Evolutionary conservation across 2,329 filamentous ascomycete species (phyloP).

Genomic region (Beauveria varroae): DNA sequence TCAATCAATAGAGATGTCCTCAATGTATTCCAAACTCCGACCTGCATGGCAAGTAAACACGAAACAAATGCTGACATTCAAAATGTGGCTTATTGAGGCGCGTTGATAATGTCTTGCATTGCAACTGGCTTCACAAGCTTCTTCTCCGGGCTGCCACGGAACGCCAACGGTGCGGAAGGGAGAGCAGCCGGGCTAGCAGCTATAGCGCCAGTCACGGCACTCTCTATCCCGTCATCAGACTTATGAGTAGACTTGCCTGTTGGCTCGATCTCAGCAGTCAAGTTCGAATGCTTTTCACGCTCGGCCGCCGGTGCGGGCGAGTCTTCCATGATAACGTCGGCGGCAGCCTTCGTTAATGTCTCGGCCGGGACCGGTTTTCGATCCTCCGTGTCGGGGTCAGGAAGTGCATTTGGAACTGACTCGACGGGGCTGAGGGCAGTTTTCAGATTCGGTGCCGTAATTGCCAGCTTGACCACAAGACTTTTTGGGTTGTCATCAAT

Average conservation of each 20-base stretch:
- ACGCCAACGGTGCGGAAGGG: constrained; percentile 43
- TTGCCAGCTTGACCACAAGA: constrained; percentile 66
- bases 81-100: neutral
- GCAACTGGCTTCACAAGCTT: constrained; percentile 25
- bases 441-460: constrained; percentile 35
- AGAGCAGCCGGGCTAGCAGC: constrained; percentile 25
- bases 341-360: neutral
- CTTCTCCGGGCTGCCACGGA: constrained; percentile 57
- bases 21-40: constrained; percentile 10
- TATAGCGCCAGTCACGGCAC: constrained; percentile 9
- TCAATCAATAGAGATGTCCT: neutral
- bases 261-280: neutral
- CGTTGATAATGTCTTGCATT: constrained; percentile 19
- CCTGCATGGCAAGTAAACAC: constrained; percentile 14
- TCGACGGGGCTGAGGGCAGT: constrained; percentile 20
- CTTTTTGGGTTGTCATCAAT: constrained; percentile 45
- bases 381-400: constrained; percentile 17
- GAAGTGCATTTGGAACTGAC: constrained; percentile 17
- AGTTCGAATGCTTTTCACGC: constrained; percentile 14
- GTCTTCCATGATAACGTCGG: neutral
- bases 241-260: neutral
- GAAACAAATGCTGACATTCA: constrained; percentile 8
- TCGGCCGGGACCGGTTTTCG: neutral
- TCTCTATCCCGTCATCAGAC: neutral
- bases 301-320: neutral